phyloP scores from a whole-genome alignment of 345 rosid genomes.

The Durio zibethinus region DNA sequence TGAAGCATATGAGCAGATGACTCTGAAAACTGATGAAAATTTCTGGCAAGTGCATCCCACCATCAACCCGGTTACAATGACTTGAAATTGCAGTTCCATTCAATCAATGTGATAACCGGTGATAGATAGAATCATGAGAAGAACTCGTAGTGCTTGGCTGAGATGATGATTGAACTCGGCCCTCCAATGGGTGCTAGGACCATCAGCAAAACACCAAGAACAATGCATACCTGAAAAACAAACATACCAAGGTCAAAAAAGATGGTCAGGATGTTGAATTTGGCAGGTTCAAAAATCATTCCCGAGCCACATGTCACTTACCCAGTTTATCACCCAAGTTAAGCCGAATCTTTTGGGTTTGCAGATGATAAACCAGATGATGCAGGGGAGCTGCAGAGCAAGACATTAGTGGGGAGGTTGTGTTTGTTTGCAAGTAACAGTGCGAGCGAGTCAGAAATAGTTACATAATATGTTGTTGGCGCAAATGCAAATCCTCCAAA shows the following conservation, averaged over 20 bases:
- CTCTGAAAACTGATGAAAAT: too few relatives aligned
- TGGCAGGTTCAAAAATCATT: not conserved
- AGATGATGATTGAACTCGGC: not conserved
- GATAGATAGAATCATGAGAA: not conserved
- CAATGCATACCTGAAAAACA: not conserved
- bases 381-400: conserved; percentile 60
- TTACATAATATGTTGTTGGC: conserved; percentile 71
- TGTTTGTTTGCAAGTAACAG: not conserved
- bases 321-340: conserved; percentile 71
- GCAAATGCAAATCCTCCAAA: conserved; percentile 89
- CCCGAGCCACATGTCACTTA: conserved; percentile 10
- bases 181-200: conserved; percentile 8
- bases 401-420: not conserved
- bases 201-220: not conserved
- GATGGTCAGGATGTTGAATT: not conserved
- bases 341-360: conserved; percentile 63
- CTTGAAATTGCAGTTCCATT: not conserved
- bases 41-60: too few relatives aligned
- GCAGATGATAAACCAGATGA: conserved; percentile 58
- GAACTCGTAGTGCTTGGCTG: not conserved
- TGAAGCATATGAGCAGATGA: too few relatives aligned
- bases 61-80: not conserved
- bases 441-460: not conserved
- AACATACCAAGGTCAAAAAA: not conserved
- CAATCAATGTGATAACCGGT: not conserved